Evolutionary conservation across 164 flowering plant genomes (phyloP).

Genomic region (Chloranthus sessilifolius): DNA sequence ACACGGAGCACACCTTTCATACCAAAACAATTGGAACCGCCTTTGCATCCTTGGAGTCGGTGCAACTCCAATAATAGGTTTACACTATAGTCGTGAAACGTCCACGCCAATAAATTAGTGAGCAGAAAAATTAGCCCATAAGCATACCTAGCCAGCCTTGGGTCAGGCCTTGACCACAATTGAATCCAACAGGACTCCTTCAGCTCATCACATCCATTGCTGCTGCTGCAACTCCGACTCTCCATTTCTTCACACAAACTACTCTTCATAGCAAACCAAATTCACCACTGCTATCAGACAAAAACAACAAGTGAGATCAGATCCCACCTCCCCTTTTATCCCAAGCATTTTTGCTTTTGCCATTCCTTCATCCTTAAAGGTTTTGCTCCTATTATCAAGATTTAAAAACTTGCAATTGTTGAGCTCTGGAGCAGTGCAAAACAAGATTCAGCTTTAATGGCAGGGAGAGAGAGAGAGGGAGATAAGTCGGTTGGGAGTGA

Average conservation of each 20-base stretch:
- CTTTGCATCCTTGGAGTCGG: slow-evolving; percentile 60
- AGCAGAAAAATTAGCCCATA: slow-evolving; percentile 65
- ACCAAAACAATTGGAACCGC: slow-evolving; percentile 61
- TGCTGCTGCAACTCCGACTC: not conserved
- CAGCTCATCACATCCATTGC: slow-evolving; percentile 18
- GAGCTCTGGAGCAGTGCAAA: no score
- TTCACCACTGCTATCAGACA: no score
- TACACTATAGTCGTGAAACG: slow-evolving; percentile 62
- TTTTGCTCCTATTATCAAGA: no score
- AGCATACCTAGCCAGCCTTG: slow-evolving; percentile 85
- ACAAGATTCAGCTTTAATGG: no score
- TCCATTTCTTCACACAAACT: slow-evolving; percentile 10
- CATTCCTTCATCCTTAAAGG: no score
- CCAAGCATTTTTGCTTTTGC: no score
- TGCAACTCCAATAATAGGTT: slow-evolving; percentile 40
- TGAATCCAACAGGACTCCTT: slow-evolving; percentile 55
- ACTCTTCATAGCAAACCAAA: no score
- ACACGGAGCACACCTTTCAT: slow-evolving; percentile 86
- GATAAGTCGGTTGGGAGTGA: no score
- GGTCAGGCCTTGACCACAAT: slow-evolving; percentile 58
- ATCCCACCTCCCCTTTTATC: no score
- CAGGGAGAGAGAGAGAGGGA: no score
- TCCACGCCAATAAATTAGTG: slow-evolving; percentile 72
- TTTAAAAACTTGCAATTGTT: no score
- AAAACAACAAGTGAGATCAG: no score